phyloP scores from a whole-genome alignment of 768 basidiomycete species.

The Xerocomellus chrysenteron region DNA sequence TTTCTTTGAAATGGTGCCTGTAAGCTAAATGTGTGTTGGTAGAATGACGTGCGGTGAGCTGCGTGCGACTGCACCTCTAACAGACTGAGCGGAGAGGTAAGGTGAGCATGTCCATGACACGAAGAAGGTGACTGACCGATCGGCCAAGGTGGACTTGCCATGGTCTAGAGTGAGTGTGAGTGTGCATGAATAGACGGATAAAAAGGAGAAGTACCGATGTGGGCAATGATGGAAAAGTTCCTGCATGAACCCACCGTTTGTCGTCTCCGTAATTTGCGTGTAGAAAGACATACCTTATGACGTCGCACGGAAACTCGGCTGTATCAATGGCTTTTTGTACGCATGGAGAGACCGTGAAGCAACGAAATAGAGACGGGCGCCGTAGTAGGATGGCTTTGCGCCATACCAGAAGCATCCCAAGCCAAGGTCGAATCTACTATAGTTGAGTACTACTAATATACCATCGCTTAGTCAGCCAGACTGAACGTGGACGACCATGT shows the following conservation, averaged over 20 bases:
- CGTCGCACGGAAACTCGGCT: slow-evolving; percentile 65
- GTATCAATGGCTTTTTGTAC: slow-evolving; percentile 43
- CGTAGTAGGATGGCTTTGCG: slow-evolving; percentile 15
- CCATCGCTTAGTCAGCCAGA: slow-evolving; percentile 34
- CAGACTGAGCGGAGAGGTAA: slow-evolving; percentile 43
- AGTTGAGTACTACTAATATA: neutral
- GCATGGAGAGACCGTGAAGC: slow-evolving; percentile 34
- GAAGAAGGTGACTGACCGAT: slow-evolving; percentile 51
- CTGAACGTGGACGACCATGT: slow-evolving; percentile 37
- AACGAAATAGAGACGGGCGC: slow-evolving; percentile 4
- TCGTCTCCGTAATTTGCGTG: neutral
- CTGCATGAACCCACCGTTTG: slow-evolving; percentile 34
- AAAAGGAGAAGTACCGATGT: slow-evolving; percentile 61
- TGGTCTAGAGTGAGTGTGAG: slow-evolving; percentile 57
- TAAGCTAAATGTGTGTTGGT: slow-evolving; percentile 54
- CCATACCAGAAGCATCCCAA: slow-evolving; percentile 34
- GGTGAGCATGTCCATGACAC: neutral
- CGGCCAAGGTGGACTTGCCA: slow-evolving; percentile 93
- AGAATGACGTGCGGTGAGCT: neutral
- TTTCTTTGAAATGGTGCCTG: slow-evolving; percentile 78
- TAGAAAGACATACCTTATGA: slow-evolving; percentile 53
- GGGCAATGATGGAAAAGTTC: slow-evolving; percentile 96
- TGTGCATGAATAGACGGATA: neutral
- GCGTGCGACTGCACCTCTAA: slow-evolving; percentile 55
- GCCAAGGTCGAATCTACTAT: neutral